These are phyloP conservation scores for Monilinia polystroma DNA, from an alignment of 2,329 filamentous ascomycete genomes.

Conservation along the genomic window DNA sequence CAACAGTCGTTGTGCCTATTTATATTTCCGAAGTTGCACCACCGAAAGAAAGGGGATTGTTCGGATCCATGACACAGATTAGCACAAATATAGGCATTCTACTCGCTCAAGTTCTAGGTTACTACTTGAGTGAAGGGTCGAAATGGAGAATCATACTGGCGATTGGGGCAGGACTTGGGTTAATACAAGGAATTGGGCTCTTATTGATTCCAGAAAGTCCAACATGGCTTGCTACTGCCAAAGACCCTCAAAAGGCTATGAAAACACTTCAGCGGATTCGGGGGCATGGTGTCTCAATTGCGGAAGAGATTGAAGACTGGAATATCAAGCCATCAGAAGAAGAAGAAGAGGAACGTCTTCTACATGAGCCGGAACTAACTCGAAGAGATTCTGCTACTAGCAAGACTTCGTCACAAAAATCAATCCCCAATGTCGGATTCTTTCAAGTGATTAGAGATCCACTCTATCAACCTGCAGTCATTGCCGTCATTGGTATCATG, in stretches of 20 bases:
- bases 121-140: conserved; percentile 76
- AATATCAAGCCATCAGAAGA: conserved; percentile 42
- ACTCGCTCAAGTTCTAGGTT: conserved; percentile 77
- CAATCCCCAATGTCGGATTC: conserved; percentile 54
- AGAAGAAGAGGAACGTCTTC: conserved; percentile 35
- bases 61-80: conserved; percentile 83
- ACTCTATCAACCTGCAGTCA: conserved; percentile 68
- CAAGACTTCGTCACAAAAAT: conserved; percentile 33
- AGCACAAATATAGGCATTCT: conserved; percentile 92
- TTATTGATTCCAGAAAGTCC: conserved; percentile 82
- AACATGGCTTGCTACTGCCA: conserved; percentile 73
- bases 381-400: conserved; percentile 35
- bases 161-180: conserved; percentile 66
- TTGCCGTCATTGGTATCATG: conserved; percentile 89
- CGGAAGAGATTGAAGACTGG: conserved; percentile 69
- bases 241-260: conserved; percentile 60
- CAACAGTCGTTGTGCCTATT: conserved; percentile 89
- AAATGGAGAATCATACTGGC: conserved; percentile 84
- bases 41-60: conserved; percentile 70
- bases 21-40: conserved; percentile 94
- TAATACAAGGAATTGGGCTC: conserved; percentile 67
- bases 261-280: conserved; percentile 72
- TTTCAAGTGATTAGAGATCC: conserved; percentile 65
- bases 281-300: conserved; percentile 65
- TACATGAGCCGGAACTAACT: conserved; percentile 30